Base-by-base conservation (phyloP, 805 yeast species). In the Wickerhamiella occidentalis region DNA sequence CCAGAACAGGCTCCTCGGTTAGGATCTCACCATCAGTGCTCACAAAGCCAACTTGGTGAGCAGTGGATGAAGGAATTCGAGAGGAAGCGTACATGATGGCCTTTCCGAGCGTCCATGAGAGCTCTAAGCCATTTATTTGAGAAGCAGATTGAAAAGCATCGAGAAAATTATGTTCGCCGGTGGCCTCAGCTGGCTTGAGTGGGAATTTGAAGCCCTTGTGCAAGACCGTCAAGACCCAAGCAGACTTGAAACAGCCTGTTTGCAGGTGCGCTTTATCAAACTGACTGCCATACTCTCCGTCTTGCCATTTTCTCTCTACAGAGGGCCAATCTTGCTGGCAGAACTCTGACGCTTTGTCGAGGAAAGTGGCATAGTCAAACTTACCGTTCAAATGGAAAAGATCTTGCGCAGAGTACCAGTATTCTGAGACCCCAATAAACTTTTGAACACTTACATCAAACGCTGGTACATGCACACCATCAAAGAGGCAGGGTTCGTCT, bases 331-430 rank as follows among this genome's bases (percentile, higher is more conserved):
- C 77, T 52, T 77, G 72, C 55, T 77, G 80, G 68, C 98, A 92
- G 58, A 80, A 87, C 28, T 73, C 72, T 52, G 75, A 74, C 3
- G 87, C 83, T 47, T 76, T 74, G 30, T 70, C 75, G 61, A 78
- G 82, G 59, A 84, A 86, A 36, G 73, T 68, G 33, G 75, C 71
- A 61, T 79, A 90, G 59, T 85, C 85, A 63, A 88, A 88, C 50
- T 79, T 85, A 12, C 96, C 97, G 2, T 94, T 90, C 68, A 86
- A 74, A 36, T 81, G 78, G 63, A 88, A 88, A 3, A 90, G 77
- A 61, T 90, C 97, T 59, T 87, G 84, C 2, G 96, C 88, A 0
- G 96, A 86, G 62, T 92, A 90, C 96, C 97, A 92, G 67, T 86
- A 92, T 65, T 92, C 98, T 6, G 95, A 85, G 19, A 90, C 81